Evolutionary conservation across 495 filamentous ascomycete species (phyloP).

Genomic region (Pseudomonodictys pantanalensis): DNA sequence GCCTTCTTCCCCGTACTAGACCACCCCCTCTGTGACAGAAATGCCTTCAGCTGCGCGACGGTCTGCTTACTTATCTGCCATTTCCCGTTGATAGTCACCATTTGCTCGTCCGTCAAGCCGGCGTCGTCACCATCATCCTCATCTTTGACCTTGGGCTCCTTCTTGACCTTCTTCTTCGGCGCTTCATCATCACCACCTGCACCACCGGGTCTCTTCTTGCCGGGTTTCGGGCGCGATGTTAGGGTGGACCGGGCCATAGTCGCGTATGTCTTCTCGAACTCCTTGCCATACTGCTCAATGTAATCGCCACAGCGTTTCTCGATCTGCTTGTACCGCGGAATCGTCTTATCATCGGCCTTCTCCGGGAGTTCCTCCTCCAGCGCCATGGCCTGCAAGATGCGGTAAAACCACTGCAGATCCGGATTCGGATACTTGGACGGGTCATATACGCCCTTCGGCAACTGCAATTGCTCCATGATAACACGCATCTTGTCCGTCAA

Average conservation of each 20-base stretch:
- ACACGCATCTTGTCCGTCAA: conserved; percentile 78
- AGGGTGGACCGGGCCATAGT: conserved; percentile 42
- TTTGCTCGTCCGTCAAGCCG: conserved; percentile 51
- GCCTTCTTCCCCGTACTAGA: conserved; percentile 68
- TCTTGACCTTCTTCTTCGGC: conserved; percentile 42
- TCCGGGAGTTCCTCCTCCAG: conserved; percentile 89
- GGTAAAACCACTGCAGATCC: conserved; percentile 95
- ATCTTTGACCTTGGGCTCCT: conserved; percentile 48
- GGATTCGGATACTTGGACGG: conserved; percentile 91
- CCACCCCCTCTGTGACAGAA: conserved; percentile 60
- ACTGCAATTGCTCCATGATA: conserved; percentile 80
- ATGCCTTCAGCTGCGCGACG: conserved; percentile 66
- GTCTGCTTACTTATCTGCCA: conserved; percentile 39
- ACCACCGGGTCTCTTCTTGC: conserved; percentile 3
- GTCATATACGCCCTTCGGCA: conserved; percentile 81
- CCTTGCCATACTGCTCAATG: conserved; percentile 71
- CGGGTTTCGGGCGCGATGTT: conserved; percentile 2
- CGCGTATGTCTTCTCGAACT: conserved; percentile 53
- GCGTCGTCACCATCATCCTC: conserved; percentile 13
- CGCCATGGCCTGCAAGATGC: conserved; percentile 86
- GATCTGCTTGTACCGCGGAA: conserved; percentile 79
- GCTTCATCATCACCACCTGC: conserved; percentile 31
- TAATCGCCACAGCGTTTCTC: conserved; percentile 80
- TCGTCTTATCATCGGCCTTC: conserved; percentile 73
- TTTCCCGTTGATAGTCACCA: conserved; percentile 59